phyloP scores from a whole-genome alignment of 2,329 filamentous ascomycete species.

The Aspergillus sergii region DNA sequence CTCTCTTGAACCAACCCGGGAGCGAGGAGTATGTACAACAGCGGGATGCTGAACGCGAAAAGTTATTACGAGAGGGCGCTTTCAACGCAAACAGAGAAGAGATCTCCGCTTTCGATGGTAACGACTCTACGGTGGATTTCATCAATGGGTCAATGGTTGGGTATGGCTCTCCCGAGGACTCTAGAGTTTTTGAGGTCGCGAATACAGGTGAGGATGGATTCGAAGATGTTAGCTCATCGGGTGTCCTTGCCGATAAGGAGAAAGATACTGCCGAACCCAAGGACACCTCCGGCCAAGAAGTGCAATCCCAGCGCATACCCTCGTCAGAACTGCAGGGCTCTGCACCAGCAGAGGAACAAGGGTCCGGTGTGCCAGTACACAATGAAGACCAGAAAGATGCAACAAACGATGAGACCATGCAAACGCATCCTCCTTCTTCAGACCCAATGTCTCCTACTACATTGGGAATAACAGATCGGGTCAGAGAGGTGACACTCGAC shows the following conservation, averaged over 20 bases:
- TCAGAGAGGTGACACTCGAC: constrained; percentile 61
- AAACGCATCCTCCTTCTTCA: constrained; percentile 25
- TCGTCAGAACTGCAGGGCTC: constrained; percentile 17
- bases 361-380: constrained; percentile 1
- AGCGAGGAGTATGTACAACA: constrained; percentile 82
- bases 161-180: constrained; percentile 62
- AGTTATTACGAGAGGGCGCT: constrained; percentile 74
- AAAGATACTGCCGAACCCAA: constrained; percentile 66
- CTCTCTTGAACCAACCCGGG: constrained; percentile 85
- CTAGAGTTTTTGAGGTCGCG: constrained; percentile 73
- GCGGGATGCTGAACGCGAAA: constrained; percentile 79
- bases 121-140: constrained; percentile 50
- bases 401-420: constrained; percentile 17
- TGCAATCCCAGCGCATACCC: constrained; percentile 24
- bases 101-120: constrained; percentile 59
- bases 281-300: constrained; percentile 33
- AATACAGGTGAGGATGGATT: constrained; percentile 89
- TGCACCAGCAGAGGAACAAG: background rate
- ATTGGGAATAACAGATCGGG: constrained; percentile 57
- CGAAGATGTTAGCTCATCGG: constrained; percentile 76
- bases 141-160: constrained; percentile 46
- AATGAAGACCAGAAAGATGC: background rate
- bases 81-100: constrained; percentile 55
- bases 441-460: constrained; percentile 53
- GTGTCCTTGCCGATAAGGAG: constrained; percentile 72